Evolutionary conservation across 2,329 filamentous ascomycete genomes (phyloP).

Genomic region (Fusarium camptoceras): DNA sequence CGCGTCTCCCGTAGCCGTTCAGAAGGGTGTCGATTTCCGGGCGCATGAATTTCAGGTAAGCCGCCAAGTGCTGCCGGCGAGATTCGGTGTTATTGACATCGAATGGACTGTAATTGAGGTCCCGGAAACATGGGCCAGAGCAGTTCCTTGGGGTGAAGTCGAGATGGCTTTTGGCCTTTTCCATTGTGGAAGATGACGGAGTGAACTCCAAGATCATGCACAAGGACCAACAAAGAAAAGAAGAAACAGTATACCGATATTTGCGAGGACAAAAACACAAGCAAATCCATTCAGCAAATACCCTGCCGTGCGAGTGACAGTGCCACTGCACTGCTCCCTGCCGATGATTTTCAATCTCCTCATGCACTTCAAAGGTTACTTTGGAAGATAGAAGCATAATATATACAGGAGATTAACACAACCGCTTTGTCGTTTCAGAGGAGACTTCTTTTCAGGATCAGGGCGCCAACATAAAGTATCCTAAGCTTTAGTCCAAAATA

Average conservation of each 20-base stretch:
- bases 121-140: not conserved
- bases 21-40: not conserved
- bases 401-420: not conserved
- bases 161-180: not conserved
- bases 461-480: not conserved
- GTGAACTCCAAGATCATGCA: too few species aligned
- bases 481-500: not conserved
- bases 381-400: too few species aligned
- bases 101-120: not conserved
- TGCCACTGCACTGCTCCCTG: not conserved
- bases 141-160: not conserved
- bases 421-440: too few species aligned
- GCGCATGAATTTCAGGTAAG: conserved; percentile 1
- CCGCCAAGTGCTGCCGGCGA: not conserved
- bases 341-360: not conserved
- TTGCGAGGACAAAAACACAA: too few species aligned
- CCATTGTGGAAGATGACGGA: not conserved
- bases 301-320: not conserved
- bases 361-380: too few species aligned
- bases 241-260: too few species aligned
- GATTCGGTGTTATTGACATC: not conserved
- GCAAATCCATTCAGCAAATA: not conserved
- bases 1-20: not conserved
- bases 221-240: not conserved
- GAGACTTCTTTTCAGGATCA: accelerated